phyloP scores from a whole-genome alignment of 306 rosid species.

The Cicer cuneatum region DNA sequence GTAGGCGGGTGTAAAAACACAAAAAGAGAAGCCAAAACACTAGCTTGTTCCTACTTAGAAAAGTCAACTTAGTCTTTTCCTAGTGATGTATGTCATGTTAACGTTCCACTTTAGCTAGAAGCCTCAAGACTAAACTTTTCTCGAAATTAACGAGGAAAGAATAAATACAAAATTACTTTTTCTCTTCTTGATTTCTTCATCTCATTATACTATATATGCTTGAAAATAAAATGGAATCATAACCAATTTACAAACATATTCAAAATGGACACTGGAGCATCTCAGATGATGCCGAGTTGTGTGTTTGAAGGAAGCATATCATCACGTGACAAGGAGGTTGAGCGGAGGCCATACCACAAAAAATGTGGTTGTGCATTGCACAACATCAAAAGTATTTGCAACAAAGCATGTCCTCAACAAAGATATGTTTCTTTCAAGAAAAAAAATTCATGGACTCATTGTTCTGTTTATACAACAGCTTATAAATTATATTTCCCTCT shows the following conservation, averaged over 20 bases:
- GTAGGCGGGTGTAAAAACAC: constrained; percentile 10
- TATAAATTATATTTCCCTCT: constrained; percentile 41
- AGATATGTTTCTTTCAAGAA: constrained; percentile 49
- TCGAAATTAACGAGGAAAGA: constrained; percentile 30
- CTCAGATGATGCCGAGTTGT: constrained; percentile 49
- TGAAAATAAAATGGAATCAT: constrained; percentile 2
- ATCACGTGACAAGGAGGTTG: constrained; percentile 55
- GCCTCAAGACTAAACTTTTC: constrained; percentile 28
- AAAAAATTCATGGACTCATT: constrained; percentile 48
- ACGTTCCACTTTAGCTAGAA: constrained; percentile 25
- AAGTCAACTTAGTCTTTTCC: constrained; percentile 9
- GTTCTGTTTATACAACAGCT: constrained; percentile 28
- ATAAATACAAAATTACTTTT: constrained; percentile 26
- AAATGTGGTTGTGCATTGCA: constrained; percentile 81
- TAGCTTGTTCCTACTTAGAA: constrained; percentile 2
- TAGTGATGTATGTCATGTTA: constrained; percentile 39
- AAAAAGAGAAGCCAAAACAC: constrained; percentile 21
- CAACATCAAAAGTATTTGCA: constrained; percentile 42
- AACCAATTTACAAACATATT: constrained; percentile 3
- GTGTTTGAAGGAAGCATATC: constrained; percentile 69
- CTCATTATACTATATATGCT: neutral
- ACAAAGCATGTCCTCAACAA: constrained; percentile 37
- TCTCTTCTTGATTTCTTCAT: constrained; percentile 47
- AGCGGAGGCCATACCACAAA: constrained; percentile 80
- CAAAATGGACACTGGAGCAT: constrained; percentile 51